Base-by-base conservation (phyloP, 306 rosid genomes). In the Neltuma alba region DNA sequence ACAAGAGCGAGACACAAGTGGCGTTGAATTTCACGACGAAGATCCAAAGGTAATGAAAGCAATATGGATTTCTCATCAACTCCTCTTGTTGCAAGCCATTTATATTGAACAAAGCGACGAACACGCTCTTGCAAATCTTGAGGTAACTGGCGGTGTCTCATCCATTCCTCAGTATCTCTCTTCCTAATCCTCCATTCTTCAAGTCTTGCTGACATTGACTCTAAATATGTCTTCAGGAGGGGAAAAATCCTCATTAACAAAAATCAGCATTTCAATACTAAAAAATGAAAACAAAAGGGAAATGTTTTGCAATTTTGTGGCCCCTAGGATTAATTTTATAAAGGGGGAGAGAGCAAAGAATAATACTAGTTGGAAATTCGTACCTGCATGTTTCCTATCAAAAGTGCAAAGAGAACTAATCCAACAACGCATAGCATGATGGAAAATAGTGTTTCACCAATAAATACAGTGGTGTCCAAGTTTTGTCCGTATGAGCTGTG, bases 331-430 rank as follows among this genome's bases (percentile, higher is more conserved):
- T n/a, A n/a, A n/a, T n/a, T n/a, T n/a, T n/a, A n/a, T n/a, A n/a
- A n/a, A n/a, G n/a, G n/a, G n/a, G n/a, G n/a, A n/a, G n/a, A n/a
- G 48, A 42, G 48, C 16, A 42, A 14, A 42, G 48, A 45, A 8
- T 52, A 6, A 52, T 7, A 47, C 28, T 12, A 71, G 21, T 44
- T 27, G 7, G 70, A 36, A 33, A 67, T 27, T 63, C 9, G 47
- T 84, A 92, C 99, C 97, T 92, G 97, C 95, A 95, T 88, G 84
- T 92, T 91, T 68, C 99, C 99, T 81, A 95, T 91, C 85, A 95
- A 83, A 61, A 91, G 91, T 21, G 97, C 80, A 75, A 85, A 86
- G 21, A 95, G 81, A 70, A 91, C 83, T 57, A 92, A 78, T 71
- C 98, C 99, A 77, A 84, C 74, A 69, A 92, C 82, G 81, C 95